These are phyloP conservation scores for Tetracladium setigerum DNA, from an alignment of 495 filamentous ascomycete species.

Conservation along the genomic window DNA sequence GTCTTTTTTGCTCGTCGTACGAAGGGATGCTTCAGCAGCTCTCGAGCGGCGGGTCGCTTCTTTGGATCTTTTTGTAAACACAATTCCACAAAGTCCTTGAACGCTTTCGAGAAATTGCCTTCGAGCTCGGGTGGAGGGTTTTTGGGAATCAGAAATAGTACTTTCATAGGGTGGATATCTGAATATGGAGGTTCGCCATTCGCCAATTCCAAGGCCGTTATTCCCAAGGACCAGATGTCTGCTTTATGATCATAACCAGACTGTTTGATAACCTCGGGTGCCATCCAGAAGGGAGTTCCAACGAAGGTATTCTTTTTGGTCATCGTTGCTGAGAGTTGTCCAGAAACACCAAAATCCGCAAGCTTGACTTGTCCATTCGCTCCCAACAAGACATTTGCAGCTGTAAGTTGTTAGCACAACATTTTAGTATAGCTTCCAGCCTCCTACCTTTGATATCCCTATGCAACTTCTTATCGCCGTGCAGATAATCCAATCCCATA, in stretches of 20 bases:
- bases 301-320: constrained; percentile 99
- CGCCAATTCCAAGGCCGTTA: constrained; percentile 90
- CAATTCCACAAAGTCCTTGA: constrained; percentile 90
- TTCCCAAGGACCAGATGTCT: constrained; percentile 98
- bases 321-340: constrained; percentile 97
- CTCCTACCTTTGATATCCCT: constrained; percentile 86
- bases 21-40: constrained; percentile 84
- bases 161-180: constrained; percentile 98
- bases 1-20: constrained; percentile 85
- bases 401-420: constrained; percentile 33
- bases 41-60: constrained; percentile 79
- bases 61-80: constrained; percentile 83
- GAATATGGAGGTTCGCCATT: constrained; percentile 92
- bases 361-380: constrained; percentile 92
- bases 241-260: constrained; percentile 98
- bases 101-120: constrained; percentile 79
- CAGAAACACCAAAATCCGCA: constrained; percentile 95
- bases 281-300: constrained; percentile 99
- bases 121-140: constrained; percentile 77
- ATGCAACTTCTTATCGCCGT: constrained; percentile 91
- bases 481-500: constrained; percentile 84
- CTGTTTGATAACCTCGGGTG: constrained; percentile 96
- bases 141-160: constrained; percentile 93
- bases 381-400: constrained; percentile 82
- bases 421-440: neutral